These are phyloP conservation scores for Rhinocladiella similis DNA, from an alignment of 2,329 filamentous ascomycete species.

Conservation along the genomic window DNA sequence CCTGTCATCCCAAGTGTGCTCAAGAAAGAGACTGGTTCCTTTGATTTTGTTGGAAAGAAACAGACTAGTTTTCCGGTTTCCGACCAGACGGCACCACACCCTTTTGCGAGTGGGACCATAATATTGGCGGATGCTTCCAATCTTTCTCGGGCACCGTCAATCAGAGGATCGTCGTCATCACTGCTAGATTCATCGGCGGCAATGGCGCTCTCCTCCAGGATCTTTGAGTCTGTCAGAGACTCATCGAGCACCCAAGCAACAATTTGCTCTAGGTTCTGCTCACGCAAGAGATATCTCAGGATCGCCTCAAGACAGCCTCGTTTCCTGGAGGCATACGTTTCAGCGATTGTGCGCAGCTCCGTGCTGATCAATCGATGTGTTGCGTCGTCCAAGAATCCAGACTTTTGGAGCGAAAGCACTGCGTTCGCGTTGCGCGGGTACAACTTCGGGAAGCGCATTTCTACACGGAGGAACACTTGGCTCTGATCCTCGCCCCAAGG, in stretches of 20 bases:
- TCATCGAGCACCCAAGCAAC: conserved; percentile 55
- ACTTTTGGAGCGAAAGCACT: conserved; percentile 57
- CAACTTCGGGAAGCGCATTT: conserved; percentile 57
- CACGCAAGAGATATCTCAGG: conserved; percentile 62
- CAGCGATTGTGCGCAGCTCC: conserved; percentile 56
- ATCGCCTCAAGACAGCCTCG: conserved; percentile 61
- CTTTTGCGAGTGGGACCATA: conserved; percentile 63
- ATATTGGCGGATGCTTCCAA: conserved; percentile 53
- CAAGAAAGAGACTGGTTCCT: conserved; percentile 51
- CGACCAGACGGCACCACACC: conserved; percentile 59
- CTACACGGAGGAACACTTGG: conserved; percentile 57
- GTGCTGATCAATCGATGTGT: conserved; percentile 50
- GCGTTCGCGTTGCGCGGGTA: conserved; percentile 56
- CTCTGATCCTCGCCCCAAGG: conserved; percentile 58
- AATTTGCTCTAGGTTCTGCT: conserved; percentile 59
- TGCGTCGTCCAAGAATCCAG: conserved; percentile 55
- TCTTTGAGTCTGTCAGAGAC: conserved; percentile 55
- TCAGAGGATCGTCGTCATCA: conserved; percentile 62
- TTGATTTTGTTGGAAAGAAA: conserved; percentile 56
- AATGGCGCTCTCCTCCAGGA: conserved; percentile 45
- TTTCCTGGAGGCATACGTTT: conserved; percentile 53
- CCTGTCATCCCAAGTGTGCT: conserved; percentile 50
- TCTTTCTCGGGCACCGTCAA: conserved; percentile 27
- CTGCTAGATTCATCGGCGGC: conserved; percentile 80
- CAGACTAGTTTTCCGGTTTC: conserved; percentile 58